Evolutionary conservation across 192 early-diverging fungal species (phyloP).

Genomic region (Podila verticillata): DNA sequence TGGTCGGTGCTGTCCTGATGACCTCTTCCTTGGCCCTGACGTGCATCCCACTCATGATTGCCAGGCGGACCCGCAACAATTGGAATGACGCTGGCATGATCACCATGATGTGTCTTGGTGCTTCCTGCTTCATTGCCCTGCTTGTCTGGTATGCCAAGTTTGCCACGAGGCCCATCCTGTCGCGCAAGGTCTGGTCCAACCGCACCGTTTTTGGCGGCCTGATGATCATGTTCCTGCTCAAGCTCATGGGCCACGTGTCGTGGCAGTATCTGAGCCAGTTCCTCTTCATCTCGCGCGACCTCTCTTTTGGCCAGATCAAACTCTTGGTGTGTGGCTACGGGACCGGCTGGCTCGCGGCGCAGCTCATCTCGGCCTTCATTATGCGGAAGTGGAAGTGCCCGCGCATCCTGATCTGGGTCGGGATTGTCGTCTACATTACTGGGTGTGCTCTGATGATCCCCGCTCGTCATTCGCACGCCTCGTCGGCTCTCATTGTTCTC

Average conservation of each 20-base stretch:
- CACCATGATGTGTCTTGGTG: neutral
- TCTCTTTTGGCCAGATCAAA: neutral
- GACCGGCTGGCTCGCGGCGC: neutral
- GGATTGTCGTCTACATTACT: neutral
- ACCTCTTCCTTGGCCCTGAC: neutral
- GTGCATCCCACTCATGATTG: neutral
- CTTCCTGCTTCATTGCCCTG: neutral
- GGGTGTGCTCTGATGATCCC: conserved; percentile 1
- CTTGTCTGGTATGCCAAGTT: neutral
- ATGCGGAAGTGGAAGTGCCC: neutral
- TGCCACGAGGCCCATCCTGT: neutral
- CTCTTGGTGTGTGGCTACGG: neutral
- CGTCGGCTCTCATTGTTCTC: neutral
- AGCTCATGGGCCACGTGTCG: neutral
- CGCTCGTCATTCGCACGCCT: neutral
- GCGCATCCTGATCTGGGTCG: neutral
- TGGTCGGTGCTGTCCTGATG: neutral
- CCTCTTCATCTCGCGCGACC: neutral
- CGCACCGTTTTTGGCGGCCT: neutral
- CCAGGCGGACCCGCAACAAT: neutral
- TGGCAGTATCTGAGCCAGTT: neutral
- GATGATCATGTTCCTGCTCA: conserved; percentile 6
- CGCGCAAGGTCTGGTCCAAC: neutral
- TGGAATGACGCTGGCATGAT: neutral
- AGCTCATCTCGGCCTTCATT: neutral